Evolutionary conservation across 306 rosid genomes (phyloP).

Genomic region (Dicorynia guianensis): DNA sequence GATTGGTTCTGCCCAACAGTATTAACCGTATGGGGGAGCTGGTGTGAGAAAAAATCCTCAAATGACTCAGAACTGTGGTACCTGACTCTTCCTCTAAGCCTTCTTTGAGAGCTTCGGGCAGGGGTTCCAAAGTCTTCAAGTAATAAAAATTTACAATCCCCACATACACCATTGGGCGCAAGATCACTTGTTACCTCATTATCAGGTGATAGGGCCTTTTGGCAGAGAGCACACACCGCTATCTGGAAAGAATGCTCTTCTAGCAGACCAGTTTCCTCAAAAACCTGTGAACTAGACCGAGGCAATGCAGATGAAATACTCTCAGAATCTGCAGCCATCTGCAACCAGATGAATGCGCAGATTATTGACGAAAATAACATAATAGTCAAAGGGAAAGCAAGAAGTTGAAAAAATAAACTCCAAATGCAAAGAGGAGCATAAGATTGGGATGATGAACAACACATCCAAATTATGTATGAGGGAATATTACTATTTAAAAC

Average conservation of each 20-base stretch:
- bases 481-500: too few relatives aligned
- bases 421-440: too few relatives aligned
- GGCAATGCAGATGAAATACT: constrained; percentile 46
- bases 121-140: constrained; percentile 74
- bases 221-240: constrained; percentile 72
- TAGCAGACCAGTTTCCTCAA: constrained; percentile 29
- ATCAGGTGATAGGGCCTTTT: constrained; percentile 58
- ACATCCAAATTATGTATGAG: too few relatives aligned
- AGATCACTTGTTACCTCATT: constrained; percentile 56
- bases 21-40: constrained; percentile 57
- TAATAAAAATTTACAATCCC: constrained; percentile 88
- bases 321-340: constrained; percentile 62
- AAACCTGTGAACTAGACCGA: constrained; percentile 41
- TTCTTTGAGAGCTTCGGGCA: constrained; percentile 47
- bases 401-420: too few relatives aligned
- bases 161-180: constrained; percentile 59
- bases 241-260: constrained; percentile 44
- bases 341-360: constrained; percentile 48
- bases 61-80: constrained; percentile 69
- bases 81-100: constrained; percentile 68
- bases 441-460: too few relatives aligned
- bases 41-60: constrained; percentile 60
- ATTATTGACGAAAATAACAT: constrained; percentile 27
- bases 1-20: constrained; percentile 57
- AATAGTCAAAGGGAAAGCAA: constrained; percentile 17